A percentile compares a stretch with the other conserved stretches of the same genome.
Conservation (phyloP, 2,329 filamentous ascomycete species). For the Exophiala oligosperma region DNA sequence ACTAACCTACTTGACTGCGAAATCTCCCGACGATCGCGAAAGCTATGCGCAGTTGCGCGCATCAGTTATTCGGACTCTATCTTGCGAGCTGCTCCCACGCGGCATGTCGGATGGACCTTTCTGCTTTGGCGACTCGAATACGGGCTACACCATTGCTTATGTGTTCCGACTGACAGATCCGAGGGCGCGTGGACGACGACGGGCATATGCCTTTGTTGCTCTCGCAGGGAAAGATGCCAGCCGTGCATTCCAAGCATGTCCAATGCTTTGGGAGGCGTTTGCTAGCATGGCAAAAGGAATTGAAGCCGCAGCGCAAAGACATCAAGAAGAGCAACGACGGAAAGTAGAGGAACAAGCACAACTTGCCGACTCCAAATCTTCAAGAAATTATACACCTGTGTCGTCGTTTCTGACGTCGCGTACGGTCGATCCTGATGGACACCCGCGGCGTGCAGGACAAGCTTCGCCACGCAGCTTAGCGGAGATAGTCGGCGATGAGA, state of each 20-base stretch:
- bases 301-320: slow-evolving; percentile 46
- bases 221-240: slow-evolving; percentile 55
- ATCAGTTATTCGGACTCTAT: slow-evolving; percentile 59
- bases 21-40: slow-evolving; percentile 53
- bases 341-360: slow-evolving; percentile 38
- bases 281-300: slow-evolving; percentile 55
- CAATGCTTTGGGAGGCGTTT: slow-evolving; percentile 55
- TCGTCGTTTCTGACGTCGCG: slow-evolving; percentile 60
- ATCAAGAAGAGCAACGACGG: slow-evolving; percentile 45
- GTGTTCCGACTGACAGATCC: slow-evolving; percentile 60
- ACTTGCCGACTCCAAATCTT: slow-evolving; percentile 3
- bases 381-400: slow-evolving; percentile 52
- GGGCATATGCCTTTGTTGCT: slow-evolving; percentile 59
- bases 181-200: slow-evolving; percentile 56
- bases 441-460: slow-evolving; percentile 53
- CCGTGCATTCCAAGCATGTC: slow-evolving; percentile 47
- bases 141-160: slow-evolving; percentile 61
- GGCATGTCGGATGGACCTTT: slow-evolving; percentile 59
- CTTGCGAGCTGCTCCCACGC: slow-evolving; percentile 56
- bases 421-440: slow-evolving; percentile 56
- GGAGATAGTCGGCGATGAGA: slow-evolving; percentile 59
- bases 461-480: slow-evolving; percentile 57
- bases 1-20: slow-evolving; percentile 59
- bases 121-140: slow-evolving; percentile 56
- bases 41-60: slow-evolving; percentile 57